Conservation (phyloP, 805 yeast genomes). For the Wickerhamomyces silvicola region DNA sequence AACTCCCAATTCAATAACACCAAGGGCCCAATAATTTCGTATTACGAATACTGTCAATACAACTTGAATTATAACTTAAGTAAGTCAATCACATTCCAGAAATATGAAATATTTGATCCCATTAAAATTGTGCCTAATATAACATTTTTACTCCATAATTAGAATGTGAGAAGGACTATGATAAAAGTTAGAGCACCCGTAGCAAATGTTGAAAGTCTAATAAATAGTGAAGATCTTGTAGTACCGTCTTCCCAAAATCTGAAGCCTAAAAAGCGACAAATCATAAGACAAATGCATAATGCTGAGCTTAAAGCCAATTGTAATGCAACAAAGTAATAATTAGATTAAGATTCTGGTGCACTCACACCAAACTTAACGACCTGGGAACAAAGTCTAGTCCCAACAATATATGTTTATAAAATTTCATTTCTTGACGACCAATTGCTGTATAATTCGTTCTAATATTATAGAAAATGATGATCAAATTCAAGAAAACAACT, state of each 20-base stretch:
- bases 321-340: constrained; percentile 75
- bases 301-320: constrained; percentile 74
- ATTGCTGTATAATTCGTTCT: constrained; percentile 89
- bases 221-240: constrained; percentile 46
- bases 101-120: constrained; percentile 64
- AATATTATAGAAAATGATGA: constrained; percentile 70
- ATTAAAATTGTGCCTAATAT: constrained; percentile 46
- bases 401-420: constrained; percentile 56
- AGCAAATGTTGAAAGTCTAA: constrained; percentile 43
- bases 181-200: constrained; percentile 65
- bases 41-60: constrained; percentile 61
- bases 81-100: constrained; percentile 63
- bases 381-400: constrained; percentile 57
- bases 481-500: constrained; percentile 56
- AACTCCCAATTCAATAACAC: constrained; percentile 67
- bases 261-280: constrained; percentile 76
- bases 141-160: constrained; percentile 46
- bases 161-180: constrained; percentile 66
- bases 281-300: constrained; percentile 59
- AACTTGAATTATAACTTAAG: constrained; percentile 63
- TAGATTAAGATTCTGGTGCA: constrained; percentile 74
- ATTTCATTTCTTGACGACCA: constrained; percentile 81
- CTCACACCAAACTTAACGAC: constrained; percentile 89
- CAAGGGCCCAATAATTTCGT: constrained; percentile 81
- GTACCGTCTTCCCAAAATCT: constrained; percentile 97